A percentile compares a stretch with the other conserved stretches of the same genome.
Conservation (phyloP, 2,329 filamentous ascomycete species). For the Graphiopsis chlorocephala region DNA sequence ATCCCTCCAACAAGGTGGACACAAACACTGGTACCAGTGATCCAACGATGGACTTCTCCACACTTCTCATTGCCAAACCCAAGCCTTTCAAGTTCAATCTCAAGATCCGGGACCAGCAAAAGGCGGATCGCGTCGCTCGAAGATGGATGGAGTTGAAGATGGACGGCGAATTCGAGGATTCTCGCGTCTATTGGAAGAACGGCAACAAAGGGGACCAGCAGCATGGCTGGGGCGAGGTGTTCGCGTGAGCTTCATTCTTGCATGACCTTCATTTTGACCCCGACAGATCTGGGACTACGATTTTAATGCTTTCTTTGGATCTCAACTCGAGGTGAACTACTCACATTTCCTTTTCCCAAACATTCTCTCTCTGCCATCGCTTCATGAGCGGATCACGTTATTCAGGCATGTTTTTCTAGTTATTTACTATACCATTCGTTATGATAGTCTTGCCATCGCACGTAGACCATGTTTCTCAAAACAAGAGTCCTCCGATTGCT, state of each 20-base stretch:
- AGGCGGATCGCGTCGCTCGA: slow-evolving; percentile 34
- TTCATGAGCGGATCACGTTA: background rate
- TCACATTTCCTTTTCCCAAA: background rate
- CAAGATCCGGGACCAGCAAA: slow-evolving; percentile 33
- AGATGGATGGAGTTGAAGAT: slow-evolving; percentile 37
- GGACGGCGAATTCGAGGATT: slow-evolving; percentile 39
- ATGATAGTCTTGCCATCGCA: background rate
- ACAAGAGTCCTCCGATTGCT: background rate
- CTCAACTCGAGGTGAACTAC: background rate
- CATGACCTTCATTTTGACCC: background rate
- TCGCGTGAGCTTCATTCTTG: background rate
- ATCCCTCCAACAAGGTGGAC: slow-evolving; percentile 1
- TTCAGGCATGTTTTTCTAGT: background rate
- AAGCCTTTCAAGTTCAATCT: slow-evolving; percentile 45
- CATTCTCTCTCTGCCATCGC: background rate
- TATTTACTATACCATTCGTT: background rate
- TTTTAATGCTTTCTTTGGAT: background rate
- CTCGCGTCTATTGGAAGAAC: slow-evolving; percentile 39
- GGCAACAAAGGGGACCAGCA: slow-evolving; percentile 27
- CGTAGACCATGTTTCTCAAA: background rate
- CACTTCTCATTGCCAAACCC: slow-evolving; percentile 47
- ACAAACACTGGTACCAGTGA: slow-evolving; percentile 24
- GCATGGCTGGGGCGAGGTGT: slow-evolving; percentile 24
- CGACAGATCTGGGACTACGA: background rate
- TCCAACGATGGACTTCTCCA: slow-evolving; percentile 45